Base-by-base conservation (phyloP, 352 stramenopile species). In the Bremia lactucae region DNA sequence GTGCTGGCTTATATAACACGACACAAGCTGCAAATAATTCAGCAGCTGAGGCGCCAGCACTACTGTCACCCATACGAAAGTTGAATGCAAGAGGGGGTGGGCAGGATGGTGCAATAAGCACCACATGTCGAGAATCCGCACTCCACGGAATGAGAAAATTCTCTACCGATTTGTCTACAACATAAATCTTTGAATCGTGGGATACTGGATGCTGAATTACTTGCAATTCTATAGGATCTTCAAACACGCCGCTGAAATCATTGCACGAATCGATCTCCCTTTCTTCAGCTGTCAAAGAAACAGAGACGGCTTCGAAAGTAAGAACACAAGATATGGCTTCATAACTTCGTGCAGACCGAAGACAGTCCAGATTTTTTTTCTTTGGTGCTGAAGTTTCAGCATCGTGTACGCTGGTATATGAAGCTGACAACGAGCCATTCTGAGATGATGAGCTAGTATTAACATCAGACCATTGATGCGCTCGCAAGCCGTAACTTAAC, bases 11-110 rank as follows among this genome's bases (percentile, higher is more conserved):
- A 55, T 88, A 89, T 36, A 92, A 76, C 11, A 89, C 59, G 15
- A 92, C 49, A 44, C 72, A 87, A 5, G 76, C 76, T 16, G 76
- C 75, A 52, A 83, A 89, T 1, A 92, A 43, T 38, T 89, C 80
- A 2, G 71, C 73, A 13, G 65, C 68, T 0, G 70, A 79, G n/a
- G 59, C 59, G 7, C 58, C 53, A 49, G 53, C 58, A 31, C 67
- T 80, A 35, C 72, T 83, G 28, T 88, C 77, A 22, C 75, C 74
- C 68, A 89, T 85, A 14, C 72, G 68, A 38, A 84, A 84, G 43
- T 83, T 86, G 45, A 83, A 86, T 13, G 73, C 71, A 45, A 83
- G 44, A 13, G 73, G 73, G 14, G 68, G 43, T 14, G 71, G 73
- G 45, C 70, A 82, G 5, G 57, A 68, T 10, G 66, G 42, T 5